Evolutionary conservation across 2,329 filamentous ascomycete species (phyloP).

Genomic region (Chrysoporthe austroafricana): DNA sequence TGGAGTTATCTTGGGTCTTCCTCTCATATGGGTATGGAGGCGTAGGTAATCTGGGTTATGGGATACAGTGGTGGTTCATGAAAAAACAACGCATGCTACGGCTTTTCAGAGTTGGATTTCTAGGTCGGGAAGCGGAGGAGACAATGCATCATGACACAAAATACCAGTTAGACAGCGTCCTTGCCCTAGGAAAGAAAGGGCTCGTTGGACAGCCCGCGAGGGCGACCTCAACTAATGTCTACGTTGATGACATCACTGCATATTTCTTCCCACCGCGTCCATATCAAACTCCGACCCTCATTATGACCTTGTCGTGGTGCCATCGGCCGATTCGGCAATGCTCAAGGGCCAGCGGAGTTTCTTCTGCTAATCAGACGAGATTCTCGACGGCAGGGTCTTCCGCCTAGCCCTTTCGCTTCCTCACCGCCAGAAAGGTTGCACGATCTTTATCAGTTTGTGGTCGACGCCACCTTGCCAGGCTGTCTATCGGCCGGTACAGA

Average conservation of each 20-base stretch:
- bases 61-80: not conserved
- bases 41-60: not conserved
- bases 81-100: conserved; percentile 5
- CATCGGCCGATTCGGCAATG: not conserved
- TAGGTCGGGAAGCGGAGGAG: conserved; percentile 1
- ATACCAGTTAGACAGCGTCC: conserved; percentile 16
- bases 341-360: not conserved
- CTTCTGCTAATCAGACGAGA: not conserved
- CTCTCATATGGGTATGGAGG: not conserved
- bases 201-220: conserved; percentile 6
- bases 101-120: not conserved
- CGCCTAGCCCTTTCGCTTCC: not conserved
- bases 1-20: conserved; percentile 11
- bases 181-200: not conserved
- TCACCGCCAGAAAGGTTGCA: not conserved
- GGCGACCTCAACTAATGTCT: conserved; percentile 11
- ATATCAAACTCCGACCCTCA: not conserved
- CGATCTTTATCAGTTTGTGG: not conserved
- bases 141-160: conserved; percentile 17
- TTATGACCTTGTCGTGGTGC: not conserved
- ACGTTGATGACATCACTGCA: conserved; percentile 7
- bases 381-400: not conserved
- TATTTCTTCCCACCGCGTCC: not conserved
- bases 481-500: not conserved
- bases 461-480: not conserved